These are phyloP conservation scores for Spirogloea muscicola DNA, from an alignment of 139 green algal genomes.

Conservation along the genomic window DNA sequence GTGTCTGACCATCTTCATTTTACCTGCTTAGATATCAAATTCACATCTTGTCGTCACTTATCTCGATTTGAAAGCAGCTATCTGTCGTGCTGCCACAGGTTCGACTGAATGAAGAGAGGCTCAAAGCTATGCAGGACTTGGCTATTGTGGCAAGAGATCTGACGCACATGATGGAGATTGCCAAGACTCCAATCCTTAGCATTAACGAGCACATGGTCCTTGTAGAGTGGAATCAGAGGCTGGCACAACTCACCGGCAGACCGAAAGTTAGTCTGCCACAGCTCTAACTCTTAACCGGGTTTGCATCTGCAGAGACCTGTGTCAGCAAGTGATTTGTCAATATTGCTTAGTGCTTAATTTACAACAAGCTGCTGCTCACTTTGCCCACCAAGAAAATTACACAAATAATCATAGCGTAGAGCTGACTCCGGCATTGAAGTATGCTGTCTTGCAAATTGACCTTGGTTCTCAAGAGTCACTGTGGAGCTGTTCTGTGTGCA, in stretches of 20 bases:
- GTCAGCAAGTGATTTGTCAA: too few relatives aligned
- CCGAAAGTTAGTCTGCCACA: slow-evolving; percentile 4
- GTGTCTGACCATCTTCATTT: background rate
- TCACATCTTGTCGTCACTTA: too few relatives aligned
- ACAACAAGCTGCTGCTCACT: too few relatives aligned
- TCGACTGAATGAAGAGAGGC: slow-evolving; percentile 27
- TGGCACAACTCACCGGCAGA: slow-evolving; percentile 20
- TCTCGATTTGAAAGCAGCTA: background rate
- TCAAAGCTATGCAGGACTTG: slow-evolving; percentile 33
- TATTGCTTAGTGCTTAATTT: too few relatives aligned
- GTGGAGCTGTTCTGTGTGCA: slow-evolving; percentile 2
- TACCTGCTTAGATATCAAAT: too few relatives aligned
- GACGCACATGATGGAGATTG: slow-evolving; percentile 28
- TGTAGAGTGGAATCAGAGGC: slow-evolving; percentile 22
- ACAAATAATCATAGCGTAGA: too few relatives aligned
- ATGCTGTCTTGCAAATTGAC: too few relatives aligned
- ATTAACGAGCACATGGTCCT: background rate
- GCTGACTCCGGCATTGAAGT: too few relatives aligned
- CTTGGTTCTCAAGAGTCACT: background rate
- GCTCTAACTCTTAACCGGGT: too few relatives aligned
- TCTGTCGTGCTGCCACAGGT: slow-evolving; percentile 3
- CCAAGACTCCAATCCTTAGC: slow-evolving; percentile 23
- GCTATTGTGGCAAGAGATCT: slow-evolving; percentile 26
- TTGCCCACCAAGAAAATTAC: too few relatives aligned
- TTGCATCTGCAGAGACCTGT: too few relatives aligned